Evolutionary conservation across 2,329 filamentous ascomycete species (phyloP), one percentile per base, ranked within the genome.

Genomic region (Lanzia echinophila): DNA sequence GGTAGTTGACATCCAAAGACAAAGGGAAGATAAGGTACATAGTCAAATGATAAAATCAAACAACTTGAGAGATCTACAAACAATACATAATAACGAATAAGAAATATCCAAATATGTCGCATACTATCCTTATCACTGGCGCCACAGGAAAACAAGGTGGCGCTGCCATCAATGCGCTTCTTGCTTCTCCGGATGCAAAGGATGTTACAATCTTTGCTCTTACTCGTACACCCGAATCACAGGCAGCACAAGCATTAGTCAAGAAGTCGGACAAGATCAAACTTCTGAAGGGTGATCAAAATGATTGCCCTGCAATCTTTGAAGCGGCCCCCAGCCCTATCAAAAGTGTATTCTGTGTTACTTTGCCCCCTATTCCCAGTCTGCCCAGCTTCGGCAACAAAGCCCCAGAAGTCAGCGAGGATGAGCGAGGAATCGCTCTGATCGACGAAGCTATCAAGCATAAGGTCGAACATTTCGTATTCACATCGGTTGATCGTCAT

Each of bases 331-430:
- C 58, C 50, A 43, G 57, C 41, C 63, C 72, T 2, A 73, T 83
- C 54, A 81, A 77, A 75, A 81, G 80, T 3, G 81, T 86, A 6
- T 86, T 79, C 68, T 80, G 76, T 20, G 81, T 87, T 6, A 70
- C 72, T 52, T 63, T 62, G 17, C 58, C 59, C 6, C 69, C 72
- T 52, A 63, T 62, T 17, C 58, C 59, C 6, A 52, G 51, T 10
- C 33, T 60, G 17, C n/a, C n/a, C n/a, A 10, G 12, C 44, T 22
- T 48, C 11, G 56, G 57, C 15, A 44, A 58, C 10, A 20, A 38
- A 6, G 34, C 19, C 10, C 47, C 52, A 24, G 49, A 24, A 24
- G 66, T 70, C 38, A 59, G 63, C 31, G 72, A 75, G 56, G 72
- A 78, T 54, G 54, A 60, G 6, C 75, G 82, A 63, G 79, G 78